A percentile compares a stretch with the other conserved stretches of the same genome.
These are phyloP conservation scores for Cucurbita argyrosperma DNA, from an alignment of 306 rosid species.

Conservation along the genomic window DNA sequence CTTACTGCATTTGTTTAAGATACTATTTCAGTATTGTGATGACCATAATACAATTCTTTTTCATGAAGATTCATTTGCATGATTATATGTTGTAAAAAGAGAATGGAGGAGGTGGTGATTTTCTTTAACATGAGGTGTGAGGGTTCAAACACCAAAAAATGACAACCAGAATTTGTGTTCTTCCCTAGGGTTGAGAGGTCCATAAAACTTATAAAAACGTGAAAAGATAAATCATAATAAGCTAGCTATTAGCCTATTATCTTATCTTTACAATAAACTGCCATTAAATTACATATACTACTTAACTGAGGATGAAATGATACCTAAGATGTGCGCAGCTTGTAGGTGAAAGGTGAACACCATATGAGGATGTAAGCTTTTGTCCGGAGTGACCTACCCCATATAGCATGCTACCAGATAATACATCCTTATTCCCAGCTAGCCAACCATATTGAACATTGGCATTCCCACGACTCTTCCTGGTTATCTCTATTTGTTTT, in stretches of 20 bases:
- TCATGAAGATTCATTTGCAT: background rate
- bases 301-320: background rate
- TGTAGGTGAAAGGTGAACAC: slow-evolving; percentile 16
- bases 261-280: background rate
- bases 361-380: slow-evolving; percentile 3
- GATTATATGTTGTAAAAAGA: background rate
- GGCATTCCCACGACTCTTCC: slow-evolving; percentile 11
- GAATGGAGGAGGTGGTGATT: background rate
- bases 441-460: slow-evolving; percentile 20
- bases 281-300: background rate
- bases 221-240: background rate
- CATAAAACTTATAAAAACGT: background rate
- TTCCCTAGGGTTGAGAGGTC: background rate
- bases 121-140: background rate
- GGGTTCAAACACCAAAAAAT: background rate
- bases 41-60: background rate
- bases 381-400: slow-evolving; percentile 7
- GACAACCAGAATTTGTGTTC: background rate
- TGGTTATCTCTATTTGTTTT: slow-evolving; percentile 15
- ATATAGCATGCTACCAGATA: slow-evolving; percentile 4
- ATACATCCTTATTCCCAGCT: slow-evolving; percentile 1
- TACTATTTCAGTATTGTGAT: background rate
- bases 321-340: slow-evolving; percentile 11
- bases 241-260: background rate
- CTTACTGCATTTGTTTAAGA: background rate